A percentile compares a stretch with the other conserved stretches of the same genome.
These are phyloP conservation scores for Monilinia fructigena DNA, from an alignment of 2,329 filamentous ascomycete species.

Conservation along the genomic window DNA sequence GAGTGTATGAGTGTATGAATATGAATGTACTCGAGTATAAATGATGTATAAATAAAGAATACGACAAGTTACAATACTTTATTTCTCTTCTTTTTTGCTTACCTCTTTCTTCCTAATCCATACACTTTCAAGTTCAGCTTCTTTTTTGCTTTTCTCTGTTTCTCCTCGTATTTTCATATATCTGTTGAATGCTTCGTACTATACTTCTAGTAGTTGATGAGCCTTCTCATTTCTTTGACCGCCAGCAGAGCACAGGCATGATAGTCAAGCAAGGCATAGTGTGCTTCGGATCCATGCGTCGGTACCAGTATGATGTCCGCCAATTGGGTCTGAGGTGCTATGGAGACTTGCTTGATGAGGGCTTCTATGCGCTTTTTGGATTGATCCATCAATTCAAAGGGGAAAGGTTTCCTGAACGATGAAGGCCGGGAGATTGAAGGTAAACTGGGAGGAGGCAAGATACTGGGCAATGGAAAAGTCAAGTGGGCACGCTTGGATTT, in stretches of 20 bases:
- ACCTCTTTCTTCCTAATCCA: too few species aligned
- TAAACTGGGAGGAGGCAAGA: background rate
- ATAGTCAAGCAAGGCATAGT: slow-evolving; percentile 21
- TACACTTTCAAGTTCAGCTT: slow-evolving; percentile 13
- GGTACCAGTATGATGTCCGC: slow-evolving; percentile 17
- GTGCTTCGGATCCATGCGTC: slow-evolving; percentile 14
- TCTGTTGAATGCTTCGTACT: slow-evolving; percentile 19
- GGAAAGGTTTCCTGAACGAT: slow-evolving; percentile 18
- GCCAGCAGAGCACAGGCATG: slow-evolving; percentile 22
- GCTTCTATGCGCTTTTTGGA: slow-evolving; percentile 11
- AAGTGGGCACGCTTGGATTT: background rate
- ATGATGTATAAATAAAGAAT: too few species aligned
- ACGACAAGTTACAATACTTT: background rate
- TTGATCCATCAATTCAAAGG: slow-evolving; percentile 14
- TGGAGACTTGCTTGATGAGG: slow-evolving; percentile 15
- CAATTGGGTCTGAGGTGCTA: slow-evolving; percentile 15
- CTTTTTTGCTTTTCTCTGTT: slow-evolving; percentile 9
- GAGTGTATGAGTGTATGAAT: too few species aligned
- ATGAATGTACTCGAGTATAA: background rate
- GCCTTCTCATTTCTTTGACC: slow-evolving; percentile 23
- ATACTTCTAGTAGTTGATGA: slow-evolving; percentile 19
- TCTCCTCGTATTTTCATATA: slow-evolving; percentile 19
- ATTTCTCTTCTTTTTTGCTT: too few species aligned
- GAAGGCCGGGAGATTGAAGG: slow-evolving; percentile 10
- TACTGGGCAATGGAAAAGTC: too few species aligned